Evolutionary conservation across 345 rosid species (phyloP), one percentile per base, ranked within the genome.

Genomic region (Acer yangbiense): DNA sequence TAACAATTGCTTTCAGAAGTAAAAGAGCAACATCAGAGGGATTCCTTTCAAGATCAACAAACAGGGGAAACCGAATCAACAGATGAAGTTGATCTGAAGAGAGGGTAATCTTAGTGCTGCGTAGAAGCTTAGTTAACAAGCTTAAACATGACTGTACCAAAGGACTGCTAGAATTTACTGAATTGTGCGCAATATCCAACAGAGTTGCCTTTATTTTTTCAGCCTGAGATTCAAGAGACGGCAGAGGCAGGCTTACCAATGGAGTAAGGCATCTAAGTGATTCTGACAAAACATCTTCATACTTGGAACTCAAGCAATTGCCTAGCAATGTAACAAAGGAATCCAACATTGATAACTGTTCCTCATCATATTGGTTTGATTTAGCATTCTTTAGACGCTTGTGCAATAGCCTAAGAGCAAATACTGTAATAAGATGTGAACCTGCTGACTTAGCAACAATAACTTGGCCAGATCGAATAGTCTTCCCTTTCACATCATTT

Each of bases 121-220:
- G 82, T 48, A 96, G 88, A 78, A 96, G 97, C 52, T 81, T 92
- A 35, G 91, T 94, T 80, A 96, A 85, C 86, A 96, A 85, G 83
- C 83, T 91, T 48, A 96, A 88, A 77, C 98, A 92, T 25, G 99
- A 86, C 85, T 90, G 86, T 91, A 89, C 83, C 73, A 94, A 82
- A 39, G 87, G 85, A 86, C 91, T 92, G 82, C 82, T 78, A 64
- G 88, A 83, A 73, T 82, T 85, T 66, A 84, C 84, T 41, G 89
- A 83, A 79, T 87, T 84, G 81, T 89, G 91, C 72, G 98, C 93
- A 71, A 89, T 87, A 77, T 88, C 89, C 79, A 94, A 85, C 69
- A 94, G 82, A 16, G 90, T 83, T 27, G 82, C 85, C 88, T 90
- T 96, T 78, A 96, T 80, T 85, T 85, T 89, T 72, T 94, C 98